Base-by-base conservation (phyloP, 805 yeast species). In the Pichia paraexigua region DNA sequence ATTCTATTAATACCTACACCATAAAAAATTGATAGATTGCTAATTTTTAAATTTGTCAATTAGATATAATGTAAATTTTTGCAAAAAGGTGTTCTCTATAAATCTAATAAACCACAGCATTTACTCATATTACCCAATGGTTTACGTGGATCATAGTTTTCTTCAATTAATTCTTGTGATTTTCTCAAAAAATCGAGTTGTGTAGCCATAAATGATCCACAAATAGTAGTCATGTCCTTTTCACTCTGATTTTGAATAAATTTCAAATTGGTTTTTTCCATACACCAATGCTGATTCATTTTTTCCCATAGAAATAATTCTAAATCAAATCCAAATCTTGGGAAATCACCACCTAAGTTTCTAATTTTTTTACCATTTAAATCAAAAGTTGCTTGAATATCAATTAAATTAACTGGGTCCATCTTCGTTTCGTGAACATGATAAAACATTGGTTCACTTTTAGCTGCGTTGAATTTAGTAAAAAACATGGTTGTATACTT, bases 371-470 rank as follows among this genome's bases (percentile, higher is more conserved):
- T 44, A n/a, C 55, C 57, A 4, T 43, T 25, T 32, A 20, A 45
- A 46, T 52, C 60, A 30, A 48, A 46, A 7, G 57, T 53, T 20
- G 53, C 49, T 21, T 55, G 47, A 22, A 48, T 48, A 8, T 55
- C 47, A n/a, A 54, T 30, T 17, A 53, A 51, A 15, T 50, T 60
- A 72, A 75, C 73, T 1, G 80, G 80, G 55, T 76, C 71, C 46
- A 76, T 64, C 58, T 76, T 76, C 8, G 80, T 79, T 58, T 65
- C 70, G 58, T 76, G 76, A 21, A 77, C 73, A 52, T 76, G 79
- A n/a, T 58, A 58, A 41, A 57, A 57, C 49, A 56, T 47, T 21
- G 59, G 58, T 37, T 50, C 50, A 47, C 58, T 50, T 45, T 60
- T 58, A 9, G 46, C 48, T 37, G 50, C 44, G 21, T 53, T 54